Percentiles rank a stretch among this genome's conserved stretches.
These are phyloP conservation scores for Linnemannia elongata DNA, from an alignment of 192 early-diverging fungal genomes.

Conservation along the genomic window DNA sequence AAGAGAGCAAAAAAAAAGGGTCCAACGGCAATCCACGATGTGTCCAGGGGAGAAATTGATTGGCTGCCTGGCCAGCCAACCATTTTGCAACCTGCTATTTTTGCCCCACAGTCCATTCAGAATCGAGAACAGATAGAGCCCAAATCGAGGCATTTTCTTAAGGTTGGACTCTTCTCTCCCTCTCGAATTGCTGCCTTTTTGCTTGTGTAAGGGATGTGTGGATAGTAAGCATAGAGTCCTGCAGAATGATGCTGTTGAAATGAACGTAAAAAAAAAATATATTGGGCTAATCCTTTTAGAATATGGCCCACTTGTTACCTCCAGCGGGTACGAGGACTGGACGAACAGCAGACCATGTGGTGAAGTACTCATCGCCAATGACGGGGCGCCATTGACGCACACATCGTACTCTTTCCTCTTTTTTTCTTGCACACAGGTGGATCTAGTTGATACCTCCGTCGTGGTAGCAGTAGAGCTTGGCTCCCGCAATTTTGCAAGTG, in stretches of 20 bases:
- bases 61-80: not conserved
- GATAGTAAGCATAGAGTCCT: not conserved
- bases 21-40: not conserved
- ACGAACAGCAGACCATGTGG: not conserved
- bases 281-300: not conserved
- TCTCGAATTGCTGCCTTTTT: not conserved
- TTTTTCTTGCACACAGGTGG: not conserved
- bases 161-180: not conserved
- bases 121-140: not conserved
- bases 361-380: not conserved
- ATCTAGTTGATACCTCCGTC: not conserved
- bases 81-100: not conserved
- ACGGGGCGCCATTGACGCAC: not conserved
- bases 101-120: not conserved
- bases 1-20: not conserved
- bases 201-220: not conserved
- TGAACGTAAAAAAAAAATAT: not conserved
- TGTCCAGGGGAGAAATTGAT: not conserved
- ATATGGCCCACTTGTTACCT: not conserved
- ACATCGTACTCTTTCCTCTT: not conserved
- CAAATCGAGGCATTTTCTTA: not conserved
- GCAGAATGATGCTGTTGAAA: no score
- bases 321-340: not conserved
- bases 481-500: not conserved
- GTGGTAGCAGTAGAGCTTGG: not conserved